Evolutionary conservation across 257 asterid genomes (phyloP), one percentile per base, ranked within the genome.

Genomic region (Cruciata laevipes): DNA sequence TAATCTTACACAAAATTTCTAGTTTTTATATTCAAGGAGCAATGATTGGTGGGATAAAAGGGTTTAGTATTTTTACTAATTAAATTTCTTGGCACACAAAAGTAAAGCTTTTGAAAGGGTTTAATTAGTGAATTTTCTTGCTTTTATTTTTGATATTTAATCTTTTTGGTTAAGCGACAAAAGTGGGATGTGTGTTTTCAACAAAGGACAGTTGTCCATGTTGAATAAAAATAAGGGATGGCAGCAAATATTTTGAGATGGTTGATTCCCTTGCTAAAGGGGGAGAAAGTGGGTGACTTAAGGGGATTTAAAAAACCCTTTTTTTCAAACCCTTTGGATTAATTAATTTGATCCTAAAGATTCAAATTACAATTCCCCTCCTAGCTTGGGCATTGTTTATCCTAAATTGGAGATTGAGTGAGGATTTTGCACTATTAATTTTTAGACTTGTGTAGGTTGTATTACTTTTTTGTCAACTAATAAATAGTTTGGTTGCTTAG

Each of bases 171-270:
- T 60, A 72, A 71, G 73, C 75, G 82, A 74, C 84, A 80, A 74
- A 82, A 78, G 82, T 76, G 83, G 81, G 80, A 63, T 73, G 90
- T 85, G 70, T 70, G 68, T 81, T 77, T 85, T 82, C 91, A 69
- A 76, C 78, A 73, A 20, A 69, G 59, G 89, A 83, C 96, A 90
- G 95, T 82, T 88, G 97, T 86, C 90, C 82, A 74, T 80, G 88
- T 76, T 70, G 81, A 75, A 72, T 76, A 65, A 27, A 70, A 60
- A 74, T 38, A 59, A 53, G 27, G 71, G 73, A 70, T 42, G 83
- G 66, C 77, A 68, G 83, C 77, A 71, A 77, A 71, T 79, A 70
- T 76, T 77, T 81, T 68, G 73, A 74, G 71, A 68, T 75, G 52
- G 79, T 59, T 80, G 84, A 82, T 87, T 83, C 88, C 82, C 78